phyloP scores from a whole-genome alignment of 2,329 filamentous ascomycete genomes.

The Claviceps capensis region DNA sequence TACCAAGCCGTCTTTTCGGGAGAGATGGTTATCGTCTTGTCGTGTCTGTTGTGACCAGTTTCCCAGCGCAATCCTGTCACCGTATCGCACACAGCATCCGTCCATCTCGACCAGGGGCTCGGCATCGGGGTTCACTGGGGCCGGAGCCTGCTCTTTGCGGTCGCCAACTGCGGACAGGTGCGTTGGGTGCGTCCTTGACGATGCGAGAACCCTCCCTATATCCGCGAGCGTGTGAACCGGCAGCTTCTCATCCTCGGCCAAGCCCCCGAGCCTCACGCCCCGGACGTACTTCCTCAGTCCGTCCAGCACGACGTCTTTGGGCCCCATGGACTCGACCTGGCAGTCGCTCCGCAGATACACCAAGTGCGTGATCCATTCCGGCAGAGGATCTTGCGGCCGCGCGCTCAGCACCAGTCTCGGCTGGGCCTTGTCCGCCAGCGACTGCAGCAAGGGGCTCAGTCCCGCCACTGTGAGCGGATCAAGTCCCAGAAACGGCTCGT shows the following conservation, averaged over 20 bases:
- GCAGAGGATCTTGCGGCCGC: slow-evolving; percentile 74
- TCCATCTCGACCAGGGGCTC: slow-evolving; percentile 77
- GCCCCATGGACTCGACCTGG: slow-evolving; percentile 50
- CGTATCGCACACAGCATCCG: slow-evolving; percentile 71
- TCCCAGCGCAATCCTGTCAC: slow-evolving; percentile 62
- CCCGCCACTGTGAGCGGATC: slow-evolving; percentile 68
- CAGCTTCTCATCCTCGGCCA: slow-evolving; percentile 32
- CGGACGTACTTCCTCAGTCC: slow-evolving; percentile 34
- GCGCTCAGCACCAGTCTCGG: slow-evolving; percentile 67
- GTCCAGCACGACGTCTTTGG: slow-evolving; percentile 47
- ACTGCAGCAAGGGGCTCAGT: slow-evolving; percentile 56
- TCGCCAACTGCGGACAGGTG: slow-evolving; percentile 3
- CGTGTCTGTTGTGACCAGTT: slow-evolving; percentile 55
- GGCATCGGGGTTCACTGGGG: slow-evolving; percentile 24
- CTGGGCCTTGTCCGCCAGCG: slow-evolving; percentile 49
- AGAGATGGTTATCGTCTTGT: slow-evolving; percentile 16
- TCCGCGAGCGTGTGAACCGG: slow-evolving; percentile 35
- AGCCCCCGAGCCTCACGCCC: slow-evolving; percentile 29
- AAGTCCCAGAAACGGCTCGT: slow-evolving; percentile 93
- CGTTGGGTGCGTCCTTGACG: slow-evolving; percentile 9
- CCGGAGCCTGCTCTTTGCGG: slow-evolving; percentile 9
- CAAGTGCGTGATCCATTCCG: slow-evolving; percentile 81
- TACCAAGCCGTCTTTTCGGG: slow-evolving; percentile 48
- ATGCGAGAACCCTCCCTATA: slow-evolving; percentile 31
- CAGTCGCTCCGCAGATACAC: slow-evolving; percentile 57